Percentiles rank a stretch among this genome's conserved stretches.
Evolutionary conservation across 352 stramenopile species (phyloP).

Genomic region (Pythium rhizo-oryzae): DNA sequence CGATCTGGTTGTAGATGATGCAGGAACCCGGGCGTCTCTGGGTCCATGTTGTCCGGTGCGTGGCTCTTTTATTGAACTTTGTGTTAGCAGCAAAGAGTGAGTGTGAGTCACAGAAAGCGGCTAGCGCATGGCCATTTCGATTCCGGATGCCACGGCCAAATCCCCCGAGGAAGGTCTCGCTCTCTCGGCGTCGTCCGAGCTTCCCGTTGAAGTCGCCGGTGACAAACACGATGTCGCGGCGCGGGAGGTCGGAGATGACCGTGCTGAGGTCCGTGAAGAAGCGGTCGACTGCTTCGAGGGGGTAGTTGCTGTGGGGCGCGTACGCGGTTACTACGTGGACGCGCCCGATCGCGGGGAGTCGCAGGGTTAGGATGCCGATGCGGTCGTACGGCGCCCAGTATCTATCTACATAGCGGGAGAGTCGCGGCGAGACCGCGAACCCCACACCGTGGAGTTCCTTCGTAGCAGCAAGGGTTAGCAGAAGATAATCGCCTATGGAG

Average conservation of each 20-base stretch:
- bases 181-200: not conserved
- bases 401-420: not conserved
- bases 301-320: not conserved
- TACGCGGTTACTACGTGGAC: conserved; percentile 1
- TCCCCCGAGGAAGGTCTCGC: not conserved
- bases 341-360: not conserved
- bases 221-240: not conserved
- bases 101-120: conserved; percentile 3
- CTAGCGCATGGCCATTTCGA: conserved; percentile 5
- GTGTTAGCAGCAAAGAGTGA: too few relatives aligned
- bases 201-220: conserved; percentile 8
- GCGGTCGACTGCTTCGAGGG: not conserved
- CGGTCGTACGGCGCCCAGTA: not conserved
- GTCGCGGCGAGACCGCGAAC: conserved; percentile 1
- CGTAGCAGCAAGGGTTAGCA: conserved; percentile 1
- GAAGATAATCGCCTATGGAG: not conserved
- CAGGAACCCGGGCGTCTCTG: not conserved
- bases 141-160: conserved; percentile 6
- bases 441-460: not conserved
- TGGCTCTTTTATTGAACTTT: not conserved
- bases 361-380: not conserved
- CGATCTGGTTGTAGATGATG: conserved; percentile 13
- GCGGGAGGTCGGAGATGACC: not conserved
- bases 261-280: conserved; percentile 1
- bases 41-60: not conserved